Evolutionary conservation across 768 basidiomycete genomes (phyloP), one percentile per base, ranked within the genome.

Genomic region (Calocybe gangraenosa): DNA sequence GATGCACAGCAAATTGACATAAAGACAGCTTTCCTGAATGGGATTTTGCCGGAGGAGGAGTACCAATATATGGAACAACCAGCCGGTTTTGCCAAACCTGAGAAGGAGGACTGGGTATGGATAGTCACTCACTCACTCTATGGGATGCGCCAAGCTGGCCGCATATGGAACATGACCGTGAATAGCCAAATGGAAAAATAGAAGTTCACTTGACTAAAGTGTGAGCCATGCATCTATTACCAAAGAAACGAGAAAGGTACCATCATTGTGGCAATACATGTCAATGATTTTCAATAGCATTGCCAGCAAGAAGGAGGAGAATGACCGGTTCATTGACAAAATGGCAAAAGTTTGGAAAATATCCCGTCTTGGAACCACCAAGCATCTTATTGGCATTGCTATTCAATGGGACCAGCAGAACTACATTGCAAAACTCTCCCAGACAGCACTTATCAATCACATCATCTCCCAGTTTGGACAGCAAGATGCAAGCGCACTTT

Each of bases 401-500:
- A 11, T 28, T 5, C 5, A 7, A 35, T 35, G 34, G 34, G 34
- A 35, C 34, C n/a, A 14, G 5, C 7, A 5, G 7, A 35, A 35
- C 34, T 18, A 35, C 13, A 14, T 4, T n/a, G 34, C 14, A 14
- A 5, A 18, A 35, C 17, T 35, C 6, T 35, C 34, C 5, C 34
- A 35, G 17, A 35, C n/a, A 7, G 34, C 34, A 14, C 34, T 35
- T 14, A 35, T 35, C 13, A 14, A 35, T 14, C 13, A n/a, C 13
- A 18, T 35, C 34, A n/a, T 35, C 17, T 18, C 13, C n/a, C 34
- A 35, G 17, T 48, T 20, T 22, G 42, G 40, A 1, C 40, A 47
- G 20, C 15, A 11, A 0, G 28, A 42, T 17, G 25, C 40, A 8
- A 13, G 19, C 6, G 23, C 40, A 30, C 7, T 31, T 5, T 41